Percentiles rank a stretch among this genome's conserved stretches.
Evolutionary conservation across 768 basidiomycete species (phyloP).

Genomic region (Kwoniella dendrophila): DNA sequence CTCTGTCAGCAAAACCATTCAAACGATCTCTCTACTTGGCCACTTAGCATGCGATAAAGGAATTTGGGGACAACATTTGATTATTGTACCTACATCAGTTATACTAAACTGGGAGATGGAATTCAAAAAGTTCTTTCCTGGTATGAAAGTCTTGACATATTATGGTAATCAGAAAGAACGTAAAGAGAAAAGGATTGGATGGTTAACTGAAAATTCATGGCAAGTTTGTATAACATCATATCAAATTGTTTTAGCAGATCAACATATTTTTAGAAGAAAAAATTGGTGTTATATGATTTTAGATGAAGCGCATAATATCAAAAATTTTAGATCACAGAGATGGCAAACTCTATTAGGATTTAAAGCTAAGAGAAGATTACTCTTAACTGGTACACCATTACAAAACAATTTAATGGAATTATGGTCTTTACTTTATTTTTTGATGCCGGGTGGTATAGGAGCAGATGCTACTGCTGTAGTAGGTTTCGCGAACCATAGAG

Average conservation of each 20-base stretch:
- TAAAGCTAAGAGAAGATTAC: slow-evolving; percentile 54
- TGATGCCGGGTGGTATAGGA: slow-evolving; percentile 56
- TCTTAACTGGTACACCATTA: slow-evolving; percentile 56
- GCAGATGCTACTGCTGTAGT: slow-evolving; percentile 49
- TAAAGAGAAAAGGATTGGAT: slow-evolving; percentile 84
- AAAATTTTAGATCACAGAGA: slow-evolving; percentile 90
- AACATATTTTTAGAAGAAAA: slow-evolving; percentile 87
- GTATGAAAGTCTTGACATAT: slow-evolving; percentile 56
- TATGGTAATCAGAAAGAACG: slow-evolving; percentile 73
- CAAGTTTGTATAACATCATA: slow-evolving; percentile 96
- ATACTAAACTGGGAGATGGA: slow-evolving; percentile 59
- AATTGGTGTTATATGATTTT: slow-evolving; percentile 95
- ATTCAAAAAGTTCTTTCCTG: slow-evolving; percentile 58
- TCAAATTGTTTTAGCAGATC: slow-evolving; percentile 85
- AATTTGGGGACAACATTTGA: slow-evolving; percentile 58
- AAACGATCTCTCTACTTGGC: slow-evolving; percentile 57
- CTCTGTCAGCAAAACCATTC: slow-evolving; percentile 56
- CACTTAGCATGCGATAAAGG: slow-evolving; percentile 57
- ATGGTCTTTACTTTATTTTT: slow-evolving; percentile 58
- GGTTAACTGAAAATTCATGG: slow-evolving; percentile 85
- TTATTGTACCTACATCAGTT: slow-evolving; percentile 58
- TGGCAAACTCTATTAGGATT: slow-evolving; percentile 92
- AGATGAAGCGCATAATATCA: slow-evolving; percentile 97
- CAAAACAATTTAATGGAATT: slow-evolving; percentile 59
- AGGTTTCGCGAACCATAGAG: slow-evolving; percentile 85